These are phyloP conservation scores for Yamadazyma buinensis DNA, from an alignment of 1,139 yeast genomes.

Conservation along the genomic window DNA sequence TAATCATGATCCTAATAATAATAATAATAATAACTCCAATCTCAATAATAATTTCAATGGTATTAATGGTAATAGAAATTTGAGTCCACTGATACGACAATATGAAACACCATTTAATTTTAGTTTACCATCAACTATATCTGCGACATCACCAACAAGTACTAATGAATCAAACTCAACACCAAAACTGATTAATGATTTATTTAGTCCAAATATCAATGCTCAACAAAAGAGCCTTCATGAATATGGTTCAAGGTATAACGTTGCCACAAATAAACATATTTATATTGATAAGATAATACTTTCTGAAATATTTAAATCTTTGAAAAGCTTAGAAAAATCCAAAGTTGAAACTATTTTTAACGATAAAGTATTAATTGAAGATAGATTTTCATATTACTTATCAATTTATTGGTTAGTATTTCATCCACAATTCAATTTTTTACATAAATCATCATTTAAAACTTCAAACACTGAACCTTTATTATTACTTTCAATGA, in stretches of 20 bases:
- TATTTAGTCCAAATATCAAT: constrained; percentile 13
- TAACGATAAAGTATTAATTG: constrained; percentile 17
- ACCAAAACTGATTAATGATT: constrained; percentile 18
- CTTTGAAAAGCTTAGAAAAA: constrained; percentile 16
- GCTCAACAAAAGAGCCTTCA: constrained; percentile 9
- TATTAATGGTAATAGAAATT: neutral
- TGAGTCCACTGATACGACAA: neutral
- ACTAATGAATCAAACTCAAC: constrained; percentile 31
- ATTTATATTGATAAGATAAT: constrained; percentile 24
- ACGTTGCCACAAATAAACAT: constrained; percentile 24
- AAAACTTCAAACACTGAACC: constrained; percentile 51
- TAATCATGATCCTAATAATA: neutral
- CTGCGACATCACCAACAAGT: constrained; percentile 35
- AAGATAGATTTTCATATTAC: constrained; percentile 33
- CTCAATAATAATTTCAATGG: no score
- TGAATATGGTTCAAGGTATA: constrained; percentile 16
- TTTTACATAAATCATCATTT: constrained; percentile 63
- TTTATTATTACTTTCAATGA: constrained; percentile 54
- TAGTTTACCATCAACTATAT: constrained; percentile 19
- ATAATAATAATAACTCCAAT: neutral
- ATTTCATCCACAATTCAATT: constrained; percentile 61
- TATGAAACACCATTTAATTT: constrained; percentile 8
- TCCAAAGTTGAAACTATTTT: constrained; percentile 20
- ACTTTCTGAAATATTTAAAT: constrained; percentile 13
- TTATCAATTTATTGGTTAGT: constrained; percentile 49